Percentiles rank a stretch among this genome's conserved stretches.
Evolutionary conservation across 495 filamentous ascomycete species (phyloP).

Genomic region (Aspergillus sparsus): DNA sequence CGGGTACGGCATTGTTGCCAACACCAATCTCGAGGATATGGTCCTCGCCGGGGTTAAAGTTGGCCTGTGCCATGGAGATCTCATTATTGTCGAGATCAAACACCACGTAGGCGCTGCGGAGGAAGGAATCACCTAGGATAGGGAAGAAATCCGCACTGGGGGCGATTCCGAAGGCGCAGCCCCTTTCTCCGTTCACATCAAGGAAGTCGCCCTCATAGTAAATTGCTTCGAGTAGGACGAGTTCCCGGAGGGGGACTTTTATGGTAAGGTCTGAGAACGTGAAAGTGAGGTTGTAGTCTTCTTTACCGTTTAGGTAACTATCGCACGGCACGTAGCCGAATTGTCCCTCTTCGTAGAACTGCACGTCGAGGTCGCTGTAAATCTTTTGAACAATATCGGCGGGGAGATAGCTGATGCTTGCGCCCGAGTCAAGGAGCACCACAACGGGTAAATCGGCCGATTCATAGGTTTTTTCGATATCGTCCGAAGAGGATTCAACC

Average conservation of each 20-base stretch:
- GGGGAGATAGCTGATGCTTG: conserved; percentile 72
- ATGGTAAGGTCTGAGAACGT: conserved; percentile 52
- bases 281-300: conserved; percentile 64
- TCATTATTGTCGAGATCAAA: conserved; percentile 82
- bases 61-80: conserved; percentile 74
- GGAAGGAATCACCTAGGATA: conserved; percentile 84
- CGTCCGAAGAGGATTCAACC: conserved; percentile 33
- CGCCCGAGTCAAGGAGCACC: conserved; percentile 80
- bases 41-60: conserved; percentile 65
- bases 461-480: conserved; percentile 40
- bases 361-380: conserved; percentile 60
- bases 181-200: conserved; percentile 22
- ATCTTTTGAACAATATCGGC: conserved; percentile 60
- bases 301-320: conserved; percentile 37
- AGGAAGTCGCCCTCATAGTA: conserved; percentile 7
- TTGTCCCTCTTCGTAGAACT: conserved; percentile 48
- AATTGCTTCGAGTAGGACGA: conserved; percentile 22
- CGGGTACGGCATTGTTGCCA: conserved; percentile 62
- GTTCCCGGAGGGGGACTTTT: conserved; percentile 29
- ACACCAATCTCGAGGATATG: conserved; percentile 70
- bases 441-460: conserved; percentile 55
- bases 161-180: conserved; percentile 70
- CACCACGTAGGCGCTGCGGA: conserved; percentile 86
- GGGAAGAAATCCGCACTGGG: conserved; percentile 56
- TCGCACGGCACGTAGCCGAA: conserved; percentile 65